These are phyloP conservation scores for Podila minutissima DNA, from an alignment of 192 early-diverging fungal genomes.

Conservation along the genomic window DNA sequence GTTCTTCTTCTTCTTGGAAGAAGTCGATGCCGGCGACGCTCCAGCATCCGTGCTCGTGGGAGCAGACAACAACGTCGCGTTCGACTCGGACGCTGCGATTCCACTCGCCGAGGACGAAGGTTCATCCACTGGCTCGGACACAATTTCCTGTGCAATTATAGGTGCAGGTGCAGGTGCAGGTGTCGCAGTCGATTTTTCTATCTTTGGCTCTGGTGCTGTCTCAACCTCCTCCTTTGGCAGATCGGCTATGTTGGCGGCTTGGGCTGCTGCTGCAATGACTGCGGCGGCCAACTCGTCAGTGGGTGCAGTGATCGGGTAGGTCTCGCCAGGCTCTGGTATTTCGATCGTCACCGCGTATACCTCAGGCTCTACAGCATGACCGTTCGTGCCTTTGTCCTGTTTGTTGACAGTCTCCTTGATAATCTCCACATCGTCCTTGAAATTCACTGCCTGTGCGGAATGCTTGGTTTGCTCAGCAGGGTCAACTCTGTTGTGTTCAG, in stretches of 20 bases:
- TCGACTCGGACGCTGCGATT: slow-evolving; percentile 10
- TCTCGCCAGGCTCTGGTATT: slow-evolving; percentile 11
- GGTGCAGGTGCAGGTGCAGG: background rate
- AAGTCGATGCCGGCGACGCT: background rate
- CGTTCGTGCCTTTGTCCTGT: background rate
- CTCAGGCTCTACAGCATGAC: background rate
- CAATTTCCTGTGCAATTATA: background rate
- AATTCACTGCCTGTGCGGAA: slow-evolving; percentile 15
- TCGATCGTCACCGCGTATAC: slow-evolving; percentile 9
- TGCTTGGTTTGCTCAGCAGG: background rate
- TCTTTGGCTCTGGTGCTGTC: background rate
- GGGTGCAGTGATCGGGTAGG: slow-evolving; percentile 6
- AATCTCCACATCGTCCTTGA: slow-evolving; percentile 25
- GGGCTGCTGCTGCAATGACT: background rate
- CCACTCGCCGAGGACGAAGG: background rate
- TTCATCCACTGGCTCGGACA: background rate
- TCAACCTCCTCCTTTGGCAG: background rate
- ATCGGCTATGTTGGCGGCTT: background rate
- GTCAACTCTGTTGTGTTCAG: background rate
- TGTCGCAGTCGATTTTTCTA: background rate
- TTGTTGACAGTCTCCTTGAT: slow-evolving; percentile 10
- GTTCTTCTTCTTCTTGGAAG: slow-evolving; percentile 41
- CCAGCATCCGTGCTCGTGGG: background rate
- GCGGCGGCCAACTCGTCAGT: background rate
- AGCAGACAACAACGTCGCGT: background rate